These are phyloP conservation scores for Rubroboletus satanas DNA, from an alignment of 768 basidiomycete genomes.

Conservation along the genomic window DNA sequence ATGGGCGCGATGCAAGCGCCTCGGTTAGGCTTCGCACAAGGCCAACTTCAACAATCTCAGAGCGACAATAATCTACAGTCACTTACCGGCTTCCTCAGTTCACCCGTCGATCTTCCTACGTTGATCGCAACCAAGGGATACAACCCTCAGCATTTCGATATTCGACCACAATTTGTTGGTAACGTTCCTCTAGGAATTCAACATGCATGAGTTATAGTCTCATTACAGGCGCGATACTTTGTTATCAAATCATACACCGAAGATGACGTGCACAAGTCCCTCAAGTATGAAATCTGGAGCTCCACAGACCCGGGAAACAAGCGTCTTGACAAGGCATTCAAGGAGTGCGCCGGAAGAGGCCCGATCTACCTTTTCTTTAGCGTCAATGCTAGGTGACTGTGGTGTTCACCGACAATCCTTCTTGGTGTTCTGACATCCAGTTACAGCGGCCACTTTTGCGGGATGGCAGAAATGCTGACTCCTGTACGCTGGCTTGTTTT, in stretches of 20 bases:
- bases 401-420: conserved; percentile 1
- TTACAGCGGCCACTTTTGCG: conserved; percentile 90
- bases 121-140: conserved; percentile 87
- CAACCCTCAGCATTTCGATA: conserved; percentile 83
- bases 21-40: conserved; percentile 37
- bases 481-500: conserved; percentile 49
- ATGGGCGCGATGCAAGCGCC: conserved; percentile 34
- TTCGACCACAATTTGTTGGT: conserved; percentile 71
- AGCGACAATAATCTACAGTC: conserved; percentile 35
- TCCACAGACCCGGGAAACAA: conserved; percentile 97
- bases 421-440: conserved; percentile 7
- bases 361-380: conserved; percentile 99
- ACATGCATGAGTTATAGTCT: conserved; percentile 1
- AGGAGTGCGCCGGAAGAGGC: conserved; percentile 85
- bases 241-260: conserved; percentile 99
- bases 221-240: conserved; percentile 77
- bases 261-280: conserved; percentile 97
- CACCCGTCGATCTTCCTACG: conserved; percentile 83
- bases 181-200: not conserved
- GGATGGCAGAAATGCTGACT: conserved; percentile 97
- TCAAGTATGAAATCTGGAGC: conserved; percentile 98
- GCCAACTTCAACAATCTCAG: conserved; percentile 26
- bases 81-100: conserved; percentile 46
- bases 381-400: conserved; percentile 76
- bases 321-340: conserved; percentile 94